phyloP scores from a whole-genome alignment of 2,329 filamentous ascomycete genomes.

The Chaetomium strumarium region DNA sequence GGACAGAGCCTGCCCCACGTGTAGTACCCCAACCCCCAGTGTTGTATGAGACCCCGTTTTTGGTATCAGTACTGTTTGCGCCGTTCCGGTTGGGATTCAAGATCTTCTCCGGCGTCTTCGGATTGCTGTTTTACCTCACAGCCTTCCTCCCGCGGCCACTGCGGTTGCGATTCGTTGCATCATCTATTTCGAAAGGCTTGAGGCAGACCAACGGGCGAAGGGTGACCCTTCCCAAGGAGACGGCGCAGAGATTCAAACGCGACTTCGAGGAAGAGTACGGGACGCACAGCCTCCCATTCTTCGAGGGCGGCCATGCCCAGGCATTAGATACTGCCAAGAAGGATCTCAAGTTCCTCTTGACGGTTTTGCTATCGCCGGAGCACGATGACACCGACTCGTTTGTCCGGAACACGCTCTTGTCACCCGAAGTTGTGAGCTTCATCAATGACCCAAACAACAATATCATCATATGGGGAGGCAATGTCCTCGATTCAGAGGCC shows the following conservation, averaged over 20 bases:
- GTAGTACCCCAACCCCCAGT: slow-evolving; percentile 73
- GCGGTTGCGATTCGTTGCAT: slow-evolving; percentile 49
- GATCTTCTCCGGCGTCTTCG: slow-evolving; percentile 61
- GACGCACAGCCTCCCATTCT: slow-evolving; percentile 63
- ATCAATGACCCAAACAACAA: slow-evolving; percentile 70
- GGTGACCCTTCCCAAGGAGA: slow-evolving; percentile 77
- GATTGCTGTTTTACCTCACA: slow-evolving; percentile 70
- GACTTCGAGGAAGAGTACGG: slow-evolving; percentile 96
- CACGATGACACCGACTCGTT: slow-evolving; percentile 88
- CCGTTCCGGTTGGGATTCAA: slow-evolving; percentile 76
- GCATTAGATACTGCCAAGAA: slow-evolving; percentile 85
- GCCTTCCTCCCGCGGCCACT: slow-evolving; percentile 69
- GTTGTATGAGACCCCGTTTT: slow-evolving; percentile 63
- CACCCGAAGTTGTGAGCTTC: slow-evolving; percentile 66
- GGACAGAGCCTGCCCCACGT: slow-evolving; percentile 67
- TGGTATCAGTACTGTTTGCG: slow-evolving; percentile 71
- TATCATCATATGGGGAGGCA: slow-evolving; percentile 87
- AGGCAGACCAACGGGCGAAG: slow-evolving; percentile 64
- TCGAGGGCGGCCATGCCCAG: slow-evolving; percentile 85
- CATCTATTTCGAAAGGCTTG: slow-evolving; percentile 45
- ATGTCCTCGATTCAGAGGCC: slow-evolving; percentile 85
- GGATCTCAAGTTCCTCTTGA: slow-evolving; percentile 85
- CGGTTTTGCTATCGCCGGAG: slow-evolving; percentile 82
- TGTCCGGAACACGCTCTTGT: slow-evolving; percentile 73
- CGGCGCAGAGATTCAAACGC: slow-evolving; percentile 78